These are phyloP conservation scores for Cyberlindnera petersonii DNA, from an alignment of 805 yeast genomes.

Conservation along the genomic window DNA sequence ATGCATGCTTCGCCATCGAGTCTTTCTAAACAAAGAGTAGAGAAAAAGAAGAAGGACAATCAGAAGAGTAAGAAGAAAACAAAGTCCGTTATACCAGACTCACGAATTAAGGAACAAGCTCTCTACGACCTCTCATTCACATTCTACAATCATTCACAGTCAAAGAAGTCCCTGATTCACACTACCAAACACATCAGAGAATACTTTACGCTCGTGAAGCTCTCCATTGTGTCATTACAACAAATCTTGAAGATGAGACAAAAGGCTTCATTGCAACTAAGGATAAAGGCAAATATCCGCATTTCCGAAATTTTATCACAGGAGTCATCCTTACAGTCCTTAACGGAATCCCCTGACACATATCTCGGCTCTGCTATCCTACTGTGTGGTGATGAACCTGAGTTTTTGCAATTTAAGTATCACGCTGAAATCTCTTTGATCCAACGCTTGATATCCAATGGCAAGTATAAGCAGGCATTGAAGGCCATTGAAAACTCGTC, in stretches of 20 bases:
- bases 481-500: constrained; percentile 4
- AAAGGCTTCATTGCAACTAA: constrained; percentile 26
- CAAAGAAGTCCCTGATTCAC: constrained; percentile 10
- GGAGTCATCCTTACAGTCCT: constrained; percentile 5
- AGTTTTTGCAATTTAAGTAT: not conserved
- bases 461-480: constrained; percentile 13
- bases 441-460: constrained; percentile 5
- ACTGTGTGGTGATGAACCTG: constrained; percentile 14
- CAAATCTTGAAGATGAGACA: constrained; percentile 24
- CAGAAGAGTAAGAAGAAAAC: not conserved
- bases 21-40: no score
- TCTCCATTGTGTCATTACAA: constrained; percentile 26
- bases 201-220: constrained; percentile 31
- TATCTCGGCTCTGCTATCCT: constrained; percentile 14
- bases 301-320: constrained; percentile 27
- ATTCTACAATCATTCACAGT: constrained; percentile 14
- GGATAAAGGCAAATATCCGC: constrained; percentile 25
- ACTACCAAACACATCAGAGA: constrained; percentile 27
- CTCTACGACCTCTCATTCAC: constrained; percentile 9
- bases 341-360: constrained; percentile 12
- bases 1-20: no score
- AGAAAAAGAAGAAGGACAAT: no score
- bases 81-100: not conserved
- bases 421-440: constrained; percentile 9
- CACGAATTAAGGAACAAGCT: constrained; percentile 12